phyloP scores from a whole-genome alignment of 2,329 filamentous ascomycete genomes.

The Bertia moriformis region DNA sequence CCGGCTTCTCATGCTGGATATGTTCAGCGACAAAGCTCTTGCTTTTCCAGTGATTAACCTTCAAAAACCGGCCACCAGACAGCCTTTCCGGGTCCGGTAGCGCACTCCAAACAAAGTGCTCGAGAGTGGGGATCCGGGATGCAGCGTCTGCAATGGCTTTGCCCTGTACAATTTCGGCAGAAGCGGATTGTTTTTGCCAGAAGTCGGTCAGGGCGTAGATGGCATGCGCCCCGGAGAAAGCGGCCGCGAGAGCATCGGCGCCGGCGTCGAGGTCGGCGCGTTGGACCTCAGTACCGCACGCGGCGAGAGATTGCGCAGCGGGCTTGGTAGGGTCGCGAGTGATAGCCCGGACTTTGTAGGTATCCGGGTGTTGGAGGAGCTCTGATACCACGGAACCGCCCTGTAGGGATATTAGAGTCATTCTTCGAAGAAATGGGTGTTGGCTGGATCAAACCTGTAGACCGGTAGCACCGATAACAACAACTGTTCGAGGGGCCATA shows the following conservation, averaged over 20 bases:
- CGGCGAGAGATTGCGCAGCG: neutral
- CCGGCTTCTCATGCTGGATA: neutral
- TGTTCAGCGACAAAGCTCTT: neutral
- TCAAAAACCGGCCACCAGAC: neutral
- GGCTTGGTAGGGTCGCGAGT: neutral
- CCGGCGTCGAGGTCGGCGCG: neutral
- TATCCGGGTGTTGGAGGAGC: neutral
- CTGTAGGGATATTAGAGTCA: too few relatives aligned
- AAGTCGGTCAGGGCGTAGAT: neutral
- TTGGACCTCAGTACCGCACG: neutral
- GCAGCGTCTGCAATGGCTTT: neutral
- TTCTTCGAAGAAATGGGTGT: too few relatives aligned
- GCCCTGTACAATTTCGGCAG: neutral
- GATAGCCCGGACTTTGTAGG: neutral
- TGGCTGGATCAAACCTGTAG: too few relatives aligned
- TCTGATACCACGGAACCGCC: neutral
- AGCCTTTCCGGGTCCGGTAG: neutral
- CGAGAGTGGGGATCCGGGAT: neutral
- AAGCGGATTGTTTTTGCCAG: neutral
- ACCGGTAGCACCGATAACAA: too few relatives aligned
- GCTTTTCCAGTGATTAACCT: neutral
- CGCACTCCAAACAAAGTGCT: neutral
- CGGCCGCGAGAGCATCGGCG: neutral
- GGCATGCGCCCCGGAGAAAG: neutral
- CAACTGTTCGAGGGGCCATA: too few relatives aligned